Evolutionary conservation across 2,329 filamentous ascomycete genomes (phyloP).

Genomic region (Apiospora rasikravindrae): DNA sequence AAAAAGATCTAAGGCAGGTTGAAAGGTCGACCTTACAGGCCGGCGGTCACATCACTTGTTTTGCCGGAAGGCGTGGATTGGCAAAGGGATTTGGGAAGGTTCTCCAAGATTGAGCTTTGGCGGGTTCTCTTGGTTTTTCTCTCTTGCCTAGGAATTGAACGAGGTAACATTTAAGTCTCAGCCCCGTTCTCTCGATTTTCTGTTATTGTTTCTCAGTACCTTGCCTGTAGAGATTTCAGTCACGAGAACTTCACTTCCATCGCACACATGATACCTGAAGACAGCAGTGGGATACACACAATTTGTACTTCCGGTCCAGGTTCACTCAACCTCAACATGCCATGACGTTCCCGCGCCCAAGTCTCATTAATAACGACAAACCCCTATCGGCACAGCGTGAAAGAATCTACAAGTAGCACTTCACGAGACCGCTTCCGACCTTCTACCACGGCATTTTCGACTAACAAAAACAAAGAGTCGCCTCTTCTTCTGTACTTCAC

Average conservation of each 20-base stretch:
- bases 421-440: not conserved
- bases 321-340: not conserved
- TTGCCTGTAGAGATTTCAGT: not conserved
- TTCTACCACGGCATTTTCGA: not conserved
- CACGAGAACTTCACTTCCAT: not conserved
- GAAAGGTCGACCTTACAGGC: not conserved
- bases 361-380: not conserved
- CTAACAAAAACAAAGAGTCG: not conserved
- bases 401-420: not conserved
- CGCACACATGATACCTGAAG: not conserved
- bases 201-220: not conserved
- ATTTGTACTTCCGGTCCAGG: not conserved
- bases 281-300: not conserved
- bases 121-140: too few relatives aligned
- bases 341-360: not conserved
- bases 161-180: too few relatives aligned
- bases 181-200: not conserved
- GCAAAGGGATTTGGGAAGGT: too few relatives aligned
- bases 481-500: not conserved
- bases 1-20: not conserved
- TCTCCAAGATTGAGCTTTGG: not conserved
- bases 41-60: not conserved
- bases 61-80: not conserved
- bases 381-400: not conserved
- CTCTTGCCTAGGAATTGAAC: too few relatives aligned